Evolutionary conservation across 768 basidiomycete genomes (phyloP).

Genomic region (Lentinula boryana): DNA sequence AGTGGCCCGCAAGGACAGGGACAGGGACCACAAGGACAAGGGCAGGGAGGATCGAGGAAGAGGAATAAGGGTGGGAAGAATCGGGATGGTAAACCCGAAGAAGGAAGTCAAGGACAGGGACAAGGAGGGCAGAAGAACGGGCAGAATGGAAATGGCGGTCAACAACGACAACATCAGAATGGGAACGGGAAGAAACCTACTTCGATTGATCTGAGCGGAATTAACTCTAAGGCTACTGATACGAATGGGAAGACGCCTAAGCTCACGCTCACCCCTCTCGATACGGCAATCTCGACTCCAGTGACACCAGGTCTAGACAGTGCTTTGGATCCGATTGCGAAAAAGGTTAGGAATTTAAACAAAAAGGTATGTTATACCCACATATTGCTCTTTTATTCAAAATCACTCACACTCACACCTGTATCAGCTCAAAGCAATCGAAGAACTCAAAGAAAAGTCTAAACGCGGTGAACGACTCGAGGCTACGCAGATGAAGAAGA

Average conservation of each 20-base stretch:
- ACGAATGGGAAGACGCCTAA: conserved; percentile 9
- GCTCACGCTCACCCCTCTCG: conserved; percentile 9
- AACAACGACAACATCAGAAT: not conserved
- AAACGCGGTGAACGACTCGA: conserved; percentile 89
- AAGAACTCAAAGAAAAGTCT: conserved; percentile 91
- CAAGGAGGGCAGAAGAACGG: conserved; percentile 16
- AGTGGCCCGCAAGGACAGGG: conserved; percentile 9
- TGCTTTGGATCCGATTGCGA: conserved; percentile 73
- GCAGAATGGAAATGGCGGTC: conserved; percentile 20
- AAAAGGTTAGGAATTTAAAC: conserved; percentile 90
- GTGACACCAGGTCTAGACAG: conserved; percentile 49
- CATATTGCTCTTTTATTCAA: not conserved
- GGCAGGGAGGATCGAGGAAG: conserved; percentile 11
- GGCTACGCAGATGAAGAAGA: conserved; percentile 95
- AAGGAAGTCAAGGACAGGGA: conserved; percentile 27
- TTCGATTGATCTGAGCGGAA: conserved; percentile 1
- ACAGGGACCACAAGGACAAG: conserved; percentile 13
- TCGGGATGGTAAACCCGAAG: conserved; percentile 21
- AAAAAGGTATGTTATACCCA: conserved; percentile 69
- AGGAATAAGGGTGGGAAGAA: conserved; percentile 28
- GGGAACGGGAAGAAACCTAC: conserved; percentile 8
- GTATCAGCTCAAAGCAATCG: conserved; percentile 90
- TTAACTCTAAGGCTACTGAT: not conserved
- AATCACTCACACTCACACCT: not conserved
- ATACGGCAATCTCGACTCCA: conserved; percentile 28